phyloP scores from a whole-genome alignment of 805 yeast genomes.

The Candida caryicola region DNA sequence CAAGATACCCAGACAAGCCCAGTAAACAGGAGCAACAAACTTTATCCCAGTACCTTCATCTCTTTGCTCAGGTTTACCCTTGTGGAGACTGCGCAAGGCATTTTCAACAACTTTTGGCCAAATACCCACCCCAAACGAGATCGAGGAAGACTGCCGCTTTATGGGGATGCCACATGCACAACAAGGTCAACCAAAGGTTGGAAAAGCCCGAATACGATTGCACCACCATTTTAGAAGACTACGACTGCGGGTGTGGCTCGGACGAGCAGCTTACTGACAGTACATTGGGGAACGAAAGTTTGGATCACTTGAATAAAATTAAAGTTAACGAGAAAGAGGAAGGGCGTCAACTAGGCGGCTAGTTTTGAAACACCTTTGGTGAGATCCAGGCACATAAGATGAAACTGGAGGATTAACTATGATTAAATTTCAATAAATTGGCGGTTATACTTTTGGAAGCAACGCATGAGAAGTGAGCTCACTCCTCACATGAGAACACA shows the following conservation, averaged over 20 bases:
- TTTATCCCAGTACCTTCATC: constrained; percentile 57
- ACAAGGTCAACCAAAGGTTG: constrained; percentile 74
- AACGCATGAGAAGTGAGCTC: no score
- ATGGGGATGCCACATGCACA: constrained; percentile 96
- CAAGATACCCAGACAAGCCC: constrained; percentile 89
- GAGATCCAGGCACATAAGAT: no score
- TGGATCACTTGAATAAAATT: constrained; percentile 44
- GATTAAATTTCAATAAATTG: no score
- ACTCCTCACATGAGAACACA: no score
- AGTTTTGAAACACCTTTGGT: no score
- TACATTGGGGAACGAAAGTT: constrained; percentile 34
- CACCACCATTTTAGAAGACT: constrained; percentile 77
- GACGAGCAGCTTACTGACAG: constrained; percentile 56
- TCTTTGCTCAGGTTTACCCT: constrained; percentile 91
- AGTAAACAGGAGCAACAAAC: constrained; percentile 59
- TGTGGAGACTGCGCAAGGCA: constrained; percentile 97
- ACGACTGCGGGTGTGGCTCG: constrained; percentile 92
- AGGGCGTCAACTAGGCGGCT: constrained; percentile 24
- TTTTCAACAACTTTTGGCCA: constrained; percentile 63
- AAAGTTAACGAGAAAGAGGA: constrained; percentile 41
- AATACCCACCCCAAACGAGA: constrained; percentile 81
- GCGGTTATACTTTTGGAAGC: no score
- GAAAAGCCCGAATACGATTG: constrained; percentile 79
- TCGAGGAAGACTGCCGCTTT: constrained; percentile 78
- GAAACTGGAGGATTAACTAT: no score